Percentiles rank a stretch among this genome's conserved stretches.
Conservation (phyloP, 139 green algal genomes). For the Pleodorina starrii region DNA sequence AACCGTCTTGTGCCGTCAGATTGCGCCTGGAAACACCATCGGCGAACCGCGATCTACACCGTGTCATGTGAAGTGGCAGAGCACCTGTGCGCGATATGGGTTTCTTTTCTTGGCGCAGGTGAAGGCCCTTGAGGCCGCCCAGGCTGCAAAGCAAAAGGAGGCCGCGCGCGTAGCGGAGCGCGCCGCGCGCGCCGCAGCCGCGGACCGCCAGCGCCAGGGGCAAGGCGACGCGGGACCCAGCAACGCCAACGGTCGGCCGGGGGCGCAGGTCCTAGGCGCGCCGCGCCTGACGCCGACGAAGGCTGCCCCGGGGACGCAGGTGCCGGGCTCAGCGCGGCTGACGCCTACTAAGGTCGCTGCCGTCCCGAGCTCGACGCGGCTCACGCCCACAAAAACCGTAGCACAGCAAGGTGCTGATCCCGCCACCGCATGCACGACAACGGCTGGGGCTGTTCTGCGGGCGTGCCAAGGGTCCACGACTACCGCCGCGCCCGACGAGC, state of each 20-base stretch:
- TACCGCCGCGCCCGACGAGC: neutral
- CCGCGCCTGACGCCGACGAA: too few relatives aligned
- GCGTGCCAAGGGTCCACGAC: neutral
- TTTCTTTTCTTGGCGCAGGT: conserved; percentile 61
- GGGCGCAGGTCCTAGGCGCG: neutral
- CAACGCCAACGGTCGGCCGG: neutral
- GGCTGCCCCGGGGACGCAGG: neutral
- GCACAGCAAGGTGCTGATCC: neutral
- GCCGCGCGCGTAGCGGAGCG: conserved; percentile 46
- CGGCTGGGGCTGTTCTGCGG: neutral
- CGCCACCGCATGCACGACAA: neutral
- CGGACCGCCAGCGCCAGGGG: conserved; percentile 26
- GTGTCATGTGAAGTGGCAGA: too few relatives aligned
- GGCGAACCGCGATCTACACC: too few relatives aligned
- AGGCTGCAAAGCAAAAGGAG: conserved; percentile 67
- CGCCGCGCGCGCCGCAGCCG: conserved; percentile 43
- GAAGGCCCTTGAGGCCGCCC: conserved; percentile 78
- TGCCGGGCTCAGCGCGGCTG: neutral
- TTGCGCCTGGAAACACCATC: too few relatives aligned
- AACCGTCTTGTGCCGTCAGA: too few relatives aligned
- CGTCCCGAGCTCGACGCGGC: neutral
- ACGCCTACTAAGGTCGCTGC: conserved; percentile 8
- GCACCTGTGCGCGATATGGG: too few relatives aligned
- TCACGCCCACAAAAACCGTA: neutral
- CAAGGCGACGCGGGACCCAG: neutral